A percentile compares a stretch with the other conserved stretches of the same genome.
Conservation (phyloP, 1,139 yeast species). For the Debaryomycetaceae sp. region DNA sequence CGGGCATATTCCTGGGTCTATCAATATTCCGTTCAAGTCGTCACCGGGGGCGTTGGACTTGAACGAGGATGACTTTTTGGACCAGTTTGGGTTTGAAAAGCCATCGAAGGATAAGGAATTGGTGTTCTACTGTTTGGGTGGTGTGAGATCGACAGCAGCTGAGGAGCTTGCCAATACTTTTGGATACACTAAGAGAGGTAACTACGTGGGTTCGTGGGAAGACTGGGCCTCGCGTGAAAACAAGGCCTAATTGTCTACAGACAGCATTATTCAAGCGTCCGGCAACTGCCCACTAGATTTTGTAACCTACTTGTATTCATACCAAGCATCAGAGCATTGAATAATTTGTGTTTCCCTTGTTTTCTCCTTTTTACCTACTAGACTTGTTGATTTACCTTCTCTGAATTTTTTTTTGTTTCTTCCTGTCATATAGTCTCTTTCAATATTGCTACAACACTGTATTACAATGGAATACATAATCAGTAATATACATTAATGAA, state of each 20-base stretch:
- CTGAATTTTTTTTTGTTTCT: neutral
- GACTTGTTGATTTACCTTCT: neutral
- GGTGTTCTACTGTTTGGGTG: constrained; percentile 89
- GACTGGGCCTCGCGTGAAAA: constrained; percentile 71
- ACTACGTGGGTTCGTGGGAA: constrained; percentile 78
- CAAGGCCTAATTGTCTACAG: neutral
- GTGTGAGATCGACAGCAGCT: constrained; percentile 87
- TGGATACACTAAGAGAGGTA: constrained; percentile 78
- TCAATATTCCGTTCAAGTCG: constrained; percentile 86
- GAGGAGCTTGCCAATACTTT: constrained; percentile 88
- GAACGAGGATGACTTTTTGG: constrained; percentile 72
- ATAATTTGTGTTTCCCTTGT: neutral
- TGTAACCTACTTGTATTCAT: neutral
- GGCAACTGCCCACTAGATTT: neutral
- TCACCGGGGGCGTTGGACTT: constrained; percentile 93
- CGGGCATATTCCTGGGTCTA: constrained; percentile 77
- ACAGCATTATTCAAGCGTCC: too few species aligned
- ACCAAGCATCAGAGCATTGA: neutral
- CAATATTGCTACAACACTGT: neutral
- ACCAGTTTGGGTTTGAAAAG: constrained; percentile 78
- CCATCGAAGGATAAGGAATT: constrained; percentile 71
- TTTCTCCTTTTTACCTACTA: neutral
- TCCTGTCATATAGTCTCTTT: constrained; percentile 6
- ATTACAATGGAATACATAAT: neutral
- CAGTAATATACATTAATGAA: neutral